Percentiles rank a stretch among this genome's conserved stretches.
Evolutionary conservation across 495 filamentous ascomycete species (phyloP).

Genomic region (Podospora comata): DNA sequence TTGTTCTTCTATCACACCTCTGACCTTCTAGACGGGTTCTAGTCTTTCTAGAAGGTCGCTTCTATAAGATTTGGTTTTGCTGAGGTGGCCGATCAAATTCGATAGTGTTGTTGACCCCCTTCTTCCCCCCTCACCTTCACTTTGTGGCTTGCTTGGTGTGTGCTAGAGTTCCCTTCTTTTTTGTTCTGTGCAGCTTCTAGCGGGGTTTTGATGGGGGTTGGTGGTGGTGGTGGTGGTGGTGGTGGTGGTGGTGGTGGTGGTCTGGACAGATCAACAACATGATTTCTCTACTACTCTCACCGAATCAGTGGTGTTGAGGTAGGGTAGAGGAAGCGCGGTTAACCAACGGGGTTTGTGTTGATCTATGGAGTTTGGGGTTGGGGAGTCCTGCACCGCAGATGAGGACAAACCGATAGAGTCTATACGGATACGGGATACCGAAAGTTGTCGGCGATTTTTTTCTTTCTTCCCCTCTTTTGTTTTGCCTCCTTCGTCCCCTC

Average conservation of each 20-base stretch:
- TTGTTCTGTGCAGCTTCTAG: neutral
- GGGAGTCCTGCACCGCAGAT: neutral
- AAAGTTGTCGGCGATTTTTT: neutral
- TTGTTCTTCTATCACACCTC: neutral
- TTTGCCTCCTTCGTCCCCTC: neutral
- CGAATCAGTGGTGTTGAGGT: neutral
- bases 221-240: too few species aligned
- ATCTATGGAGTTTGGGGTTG: neutral
- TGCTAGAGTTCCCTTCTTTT: neutral
- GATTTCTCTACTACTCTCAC: neutral
- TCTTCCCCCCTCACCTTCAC: too few species aligned
- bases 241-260: too few species aligned
- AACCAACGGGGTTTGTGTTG: neutral
- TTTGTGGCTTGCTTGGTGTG: neutral
- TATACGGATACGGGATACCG: neutral
- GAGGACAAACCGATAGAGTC: neutral
- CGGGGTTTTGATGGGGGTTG: neutral
- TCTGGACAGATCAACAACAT: neutral
- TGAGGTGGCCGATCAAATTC: constrained; percentile 7
- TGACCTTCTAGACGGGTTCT: constrained; percentile 19
- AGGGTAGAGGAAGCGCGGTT: neutral
- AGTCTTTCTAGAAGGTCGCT: constrained; percentile 13
- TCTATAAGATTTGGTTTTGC: neutral
- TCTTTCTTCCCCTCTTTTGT: neutral
- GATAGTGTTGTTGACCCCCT: neutral